These are phyloP conservation scores for Diplotaxis tenuifolia DNA, from an alignment of 345 rosid species.

Conservation along the genomic window DNA sequence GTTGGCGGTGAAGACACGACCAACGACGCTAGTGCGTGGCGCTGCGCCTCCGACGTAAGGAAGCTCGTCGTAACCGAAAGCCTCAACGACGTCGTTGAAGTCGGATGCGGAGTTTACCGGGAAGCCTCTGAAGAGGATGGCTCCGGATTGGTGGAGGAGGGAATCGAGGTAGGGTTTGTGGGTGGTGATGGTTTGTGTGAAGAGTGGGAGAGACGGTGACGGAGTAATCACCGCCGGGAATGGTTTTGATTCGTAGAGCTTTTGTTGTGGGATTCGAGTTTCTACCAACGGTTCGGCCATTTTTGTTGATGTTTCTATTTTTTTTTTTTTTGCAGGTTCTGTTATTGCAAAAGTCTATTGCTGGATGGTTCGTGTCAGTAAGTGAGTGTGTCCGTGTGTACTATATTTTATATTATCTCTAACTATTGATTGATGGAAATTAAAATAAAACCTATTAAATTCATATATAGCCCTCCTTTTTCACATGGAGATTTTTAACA, in stretches of 20 bases:
- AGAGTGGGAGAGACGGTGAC: slow-evolving; percentile 29
- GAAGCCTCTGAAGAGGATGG: slow-evolving; percentile 71
- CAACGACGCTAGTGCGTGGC: slow-evolving; percentile 74
- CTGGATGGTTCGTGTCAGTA: background rate
- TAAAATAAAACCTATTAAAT: background rate
- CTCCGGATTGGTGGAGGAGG: slow-evolving; percentile 59
- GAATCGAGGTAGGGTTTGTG: slow-evolving; percentile 59
- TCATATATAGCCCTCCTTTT: background rate
- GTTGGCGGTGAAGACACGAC: slow-evolving; percentile 87
- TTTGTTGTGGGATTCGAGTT: slow-evolving; percentile 54
- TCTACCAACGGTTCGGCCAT: slow-evolving; percentile 48
- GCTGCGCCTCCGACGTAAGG: slow-evolving; percentile 92
- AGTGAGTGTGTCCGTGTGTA: background rate
- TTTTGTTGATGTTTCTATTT: background rate
- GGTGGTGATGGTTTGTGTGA: slow-evolving; percentile 42
- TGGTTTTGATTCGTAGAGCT: slow-evolving; percentile 41
- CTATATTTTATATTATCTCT: background rate
- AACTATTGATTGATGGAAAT: background rate
- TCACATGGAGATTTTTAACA: background rate
- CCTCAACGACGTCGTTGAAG: slow-evolving; percentile 82
- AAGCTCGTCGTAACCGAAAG: slow-evolving; percentile 86
- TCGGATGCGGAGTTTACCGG: slow-evolving; percentile 56
- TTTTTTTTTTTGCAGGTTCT: background rate
- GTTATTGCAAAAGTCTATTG: background rate
- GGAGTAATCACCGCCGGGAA: slow-evolving; percentile 64